phyloP scores from a whole-genome alignment of 2,329 filamentous ascomycete genomes.

The Microascus cirrosus region DNA sequence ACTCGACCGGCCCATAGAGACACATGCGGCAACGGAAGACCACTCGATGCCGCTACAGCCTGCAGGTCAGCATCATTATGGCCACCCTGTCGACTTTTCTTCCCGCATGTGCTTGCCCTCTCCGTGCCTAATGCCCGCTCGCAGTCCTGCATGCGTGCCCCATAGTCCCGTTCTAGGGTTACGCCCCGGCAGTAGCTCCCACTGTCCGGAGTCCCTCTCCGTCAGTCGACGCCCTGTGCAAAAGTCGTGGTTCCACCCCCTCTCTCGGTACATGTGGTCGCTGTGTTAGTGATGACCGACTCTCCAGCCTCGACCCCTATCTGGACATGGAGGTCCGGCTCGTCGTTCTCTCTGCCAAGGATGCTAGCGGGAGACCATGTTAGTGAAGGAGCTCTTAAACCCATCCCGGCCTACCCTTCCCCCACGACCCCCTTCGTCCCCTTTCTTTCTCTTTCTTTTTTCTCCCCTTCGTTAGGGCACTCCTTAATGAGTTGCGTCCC shows the following conservation, averaged over 20 bases:
- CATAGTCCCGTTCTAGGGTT: background rate
- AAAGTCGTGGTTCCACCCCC: background rate
- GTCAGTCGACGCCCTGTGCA: background rate
- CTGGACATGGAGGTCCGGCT: background rate
- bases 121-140: background rate
- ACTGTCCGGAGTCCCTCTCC: background rate
- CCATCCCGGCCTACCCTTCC: background rate
- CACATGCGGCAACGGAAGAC: background rate
- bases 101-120: background rate
- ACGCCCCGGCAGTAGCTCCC: background rate
- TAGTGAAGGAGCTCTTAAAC: background rate
- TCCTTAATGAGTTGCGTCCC: background rate
- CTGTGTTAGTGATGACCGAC: background rate
- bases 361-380: background rate
- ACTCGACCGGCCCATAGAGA: background rate
- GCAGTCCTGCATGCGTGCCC: constrained; percentile 4
- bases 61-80: background rate
- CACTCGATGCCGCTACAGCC: background rate
- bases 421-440: background rate
- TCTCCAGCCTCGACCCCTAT: background rate
- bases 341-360: background rate
- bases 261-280: background rate
- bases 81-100: background rate
- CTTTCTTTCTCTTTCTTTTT: background rate
- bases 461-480: background rate